phyloP scores from a whole-genome alignment of 768 basidiomycete species.

The Hydnum rufescens region DNA sequence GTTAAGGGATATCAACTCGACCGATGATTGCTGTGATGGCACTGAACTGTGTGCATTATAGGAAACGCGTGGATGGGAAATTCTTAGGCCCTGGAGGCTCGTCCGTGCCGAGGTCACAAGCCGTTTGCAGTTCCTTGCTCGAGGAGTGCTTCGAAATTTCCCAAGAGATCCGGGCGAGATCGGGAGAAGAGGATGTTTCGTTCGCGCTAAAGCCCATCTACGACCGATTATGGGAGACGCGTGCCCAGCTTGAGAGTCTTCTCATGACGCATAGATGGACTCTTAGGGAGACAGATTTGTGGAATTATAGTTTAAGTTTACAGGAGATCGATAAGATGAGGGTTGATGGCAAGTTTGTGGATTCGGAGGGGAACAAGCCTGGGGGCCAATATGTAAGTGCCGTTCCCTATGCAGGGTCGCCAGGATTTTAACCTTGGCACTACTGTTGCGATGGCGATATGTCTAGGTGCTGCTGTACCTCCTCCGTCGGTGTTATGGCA shows the following conservation, averaged over 20 bases:
- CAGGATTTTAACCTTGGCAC: constrained; percentile 1
- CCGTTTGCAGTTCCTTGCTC: constrained; percentile 72
- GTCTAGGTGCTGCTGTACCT: constrained; percentile 77
- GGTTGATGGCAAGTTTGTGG: constrained; percentile 91
- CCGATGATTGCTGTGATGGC: constrained; percentile 1
- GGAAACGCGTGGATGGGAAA: constrained; percentile 88
- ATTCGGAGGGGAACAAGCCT: constrained; percentile 78
- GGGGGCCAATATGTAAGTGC: constrained; percentile 79
- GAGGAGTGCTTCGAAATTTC: constrained; percentile 94
- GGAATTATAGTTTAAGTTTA: constrained; percentile 81
- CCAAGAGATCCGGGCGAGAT: constrained; percentile 81
- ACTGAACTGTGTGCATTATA: constrained; percentile 17
- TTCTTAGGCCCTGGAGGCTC: constrained; percentile 76
- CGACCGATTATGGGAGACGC: constrained; percentile 72
- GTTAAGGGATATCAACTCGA: constrained; percentile 9
- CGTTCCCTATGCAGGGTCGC: not conserved
- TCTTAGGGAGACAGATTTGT: constrained; percentile 80
- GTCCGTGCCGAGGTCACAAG: constrained; percentile 78
- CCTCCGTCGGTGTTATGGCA: constrained; percentile 83
- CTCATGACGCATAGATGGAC: constrained; percentile 96
- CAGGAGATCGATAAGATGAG: constrained; percentile 96
- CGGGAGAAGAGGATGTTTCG: constrained; percentile 59
- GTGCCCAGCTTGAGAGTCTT: constrained; percentile 74
- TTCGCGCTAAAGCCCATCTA: constrained; percentile 79
- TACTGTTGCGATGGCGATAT: constrained; percentile 1